Evolutionary conservation across 768 basidiomycete genomes (phyloP).

Genomic region (Boletus reticuloceps): DNA sequence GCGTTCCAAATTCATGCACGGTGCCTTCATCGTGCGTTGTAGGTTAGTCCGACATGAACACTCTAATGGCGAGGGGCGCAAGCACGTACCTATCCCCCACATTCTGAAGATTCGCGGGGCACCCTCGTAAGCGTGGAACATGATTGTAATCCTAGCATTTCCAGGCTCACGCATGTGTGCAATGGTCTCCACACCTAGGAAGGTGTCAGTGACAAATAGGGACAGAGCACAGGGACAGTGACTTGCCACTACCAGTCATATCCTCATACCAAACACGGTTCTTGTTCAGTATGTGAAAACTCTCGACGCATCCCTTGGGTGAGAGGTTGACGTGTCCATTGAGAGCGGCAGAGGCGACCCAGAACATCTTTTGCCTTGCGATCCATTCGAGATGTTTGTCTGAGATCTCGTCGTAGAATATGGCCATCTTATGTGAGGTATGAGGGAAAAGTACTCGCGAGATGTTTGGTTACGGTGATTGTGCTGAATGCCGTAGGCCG

Average conservation of each 20-base stretch:
- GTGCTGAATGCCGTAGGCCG: neutral
- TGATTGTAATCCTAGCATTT: slow-evolving; percentile 58
- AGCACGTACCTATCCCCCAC: slow-evolving; percentile 51
- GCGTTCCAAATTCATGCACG: slow-evolving; percentile 60
- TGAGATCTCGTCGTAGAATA: slow-evolving; percentile 57
- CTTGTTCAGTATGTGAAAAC: slow-evolving; percentile 56
- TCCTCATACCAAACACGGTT: slow-evolving; percentile 73
- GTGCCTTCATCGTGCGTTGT: slow-evolving; percentile 38
- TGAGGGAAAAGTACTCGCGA: neutral
- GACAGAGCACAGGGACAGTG: neutral
- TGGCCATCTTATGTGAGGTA: slow-evolving; percentile 42
- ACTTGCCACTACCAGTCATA: slow-evolving; percentile 64
- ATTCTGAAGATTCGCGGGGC: slow-evolving; percentile 57
- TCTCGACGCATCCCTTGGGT: slow-evolving; percentile 59
- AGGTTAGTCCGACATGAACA: neutral
- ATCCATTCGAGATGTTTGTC: slow-evolving; percentile 55
- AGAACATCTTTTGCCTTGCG: slow-evolving; percentile 61
- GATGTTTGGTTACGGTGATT: neutral
- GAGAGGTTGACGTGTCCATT: slow-evolving; percentile 67
- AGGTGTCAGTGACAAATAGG: neutral
- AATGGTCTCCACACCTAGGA: slow-evolving; percentile 53
- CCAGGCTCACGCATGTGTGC: slow-evolving; percentile 54
- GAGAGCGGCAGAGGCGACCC: slow-evolving; percentile 68
- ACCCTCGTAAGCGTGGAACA: slow-evolving; percentile 62
- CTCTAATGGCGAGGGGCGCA: neutral